Percentiles rank a stretch among this genome's conserved stretches.
Evolutionary conservation across 352 stramenopile genomes (phyloP).

Genomic region (Elongisporangium anandrum): DNA sequence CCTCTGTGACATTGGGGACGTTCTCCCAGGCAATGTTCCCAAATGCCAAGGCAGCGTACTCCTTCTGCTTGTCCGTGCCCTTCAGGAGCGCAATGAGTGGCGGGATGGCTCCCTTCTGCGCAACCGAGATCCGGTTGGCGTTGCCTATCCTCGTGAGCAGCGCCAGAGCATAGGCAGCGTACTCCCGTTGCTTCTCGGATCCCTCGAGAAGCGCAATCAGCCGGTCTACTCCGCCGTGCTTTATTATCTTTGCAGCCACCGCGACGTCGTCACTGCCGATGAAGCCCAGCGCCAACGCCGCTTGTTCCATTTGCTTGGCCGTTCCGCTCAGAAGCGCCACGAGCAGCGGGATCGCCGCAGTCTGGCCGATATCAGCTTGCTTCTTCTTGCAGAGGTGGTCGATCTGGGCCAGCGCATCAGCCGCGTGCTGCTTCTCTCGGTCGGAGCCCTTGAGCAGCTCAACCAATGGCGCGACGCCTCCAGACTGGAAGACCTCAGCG

Average conservation of each 20-base stretch:
- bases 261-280: not conserved
- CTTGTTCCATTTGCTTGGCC: not conserved
- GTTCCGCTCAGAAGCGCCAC: not conserved
- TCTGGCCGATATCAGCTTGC: not conserved
- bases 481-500: not conserved
- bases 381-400: not conserved
- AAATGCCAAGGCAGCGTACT: not conserved
- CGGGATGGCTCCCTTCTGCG: not conserved
- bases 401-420: not conserved
- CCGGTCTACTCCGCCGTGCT: not conserved
- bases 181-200: not conserved
- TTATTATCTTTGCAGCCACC: not conserved
- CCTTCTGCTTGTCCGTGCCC: not conserved
- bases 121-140: not conserved
- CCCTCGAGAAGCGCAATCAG: not conserved
- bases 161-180: not conserved
- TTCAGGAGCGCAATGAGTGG: not conserved
- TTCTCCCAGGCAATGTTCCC: not conserved
- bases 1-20: not conserved
- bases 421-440: not conserved
- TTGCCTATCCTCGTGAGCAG: not conserved
- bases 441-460: not conserved
- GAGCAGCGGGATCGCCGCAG: not conserved
- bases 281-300: not conserved
- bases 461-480: not conserved